Conservation (phyloP, 192 early-diverging fungal species). For the Lobosporangium transversale region DNA sequence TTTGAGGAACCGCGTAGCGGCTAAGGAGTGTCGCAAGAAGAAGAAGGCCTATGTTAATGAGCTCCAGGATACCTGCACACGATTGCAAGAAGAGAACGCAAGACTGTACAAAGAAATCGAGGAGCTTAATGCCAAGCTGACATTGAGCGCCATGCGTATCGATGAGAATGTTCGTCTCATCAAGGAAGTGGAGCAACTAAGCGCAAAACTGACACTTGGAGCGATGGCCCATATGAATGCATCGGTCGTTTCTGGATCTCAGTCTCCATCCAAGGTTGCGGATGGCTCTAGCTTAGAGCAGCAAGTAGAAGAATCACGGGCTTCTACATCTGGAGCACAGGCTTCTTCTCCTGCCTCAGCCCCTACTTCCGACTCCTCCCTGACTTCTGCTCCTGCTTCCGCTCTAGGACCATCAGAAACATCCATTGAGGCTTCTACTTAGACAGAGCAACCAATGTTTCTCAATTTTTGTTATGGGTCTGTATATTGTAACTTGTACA, state of each 20-base stretch:
- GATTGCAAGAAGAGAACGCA: constrained; percentile 72
- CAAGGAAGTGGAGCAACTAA: constrained; percentile 77
- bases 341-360: too few relatives aligned
- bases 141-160: constrained; percentile 60
- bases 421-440: too few relatives aligned
- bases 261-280: constrained; percentile 7
- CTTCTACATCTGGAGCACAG: neutral
- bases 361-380: too few relatives aligned
- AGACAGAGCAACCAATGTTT: too few relatives aligned
- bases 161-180: constrained; percentile 59
- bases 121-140: constrained; percentile 73
- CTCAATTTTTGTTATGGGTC: too few relatives aligned
- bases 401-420: too few relatives aligned
- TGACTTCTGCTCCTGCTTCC: too few relatives aligned
- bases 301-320: neutral
- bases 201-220: constrained; percentile 70
- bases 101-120: constrained; percentile 72
- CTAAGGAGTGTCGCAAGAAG: constrained; percentile 87
- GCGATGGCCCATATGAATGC: constrained; percentile 23
- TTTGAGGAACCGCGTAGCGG: constrained; percentile 80
- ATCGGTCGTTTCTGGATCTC: neutral
- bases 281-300: neutral
- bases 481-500: too few relatives aligned
- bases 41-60: constrained; percentile 83
- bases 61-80: constrained; percentile 70